Evolutionary conservation across 2,329 filamentous ascomycete species (phyloP), one percentile per base, ranked within the genome.

Genomic region (Penicillium nordicum): DNA sequence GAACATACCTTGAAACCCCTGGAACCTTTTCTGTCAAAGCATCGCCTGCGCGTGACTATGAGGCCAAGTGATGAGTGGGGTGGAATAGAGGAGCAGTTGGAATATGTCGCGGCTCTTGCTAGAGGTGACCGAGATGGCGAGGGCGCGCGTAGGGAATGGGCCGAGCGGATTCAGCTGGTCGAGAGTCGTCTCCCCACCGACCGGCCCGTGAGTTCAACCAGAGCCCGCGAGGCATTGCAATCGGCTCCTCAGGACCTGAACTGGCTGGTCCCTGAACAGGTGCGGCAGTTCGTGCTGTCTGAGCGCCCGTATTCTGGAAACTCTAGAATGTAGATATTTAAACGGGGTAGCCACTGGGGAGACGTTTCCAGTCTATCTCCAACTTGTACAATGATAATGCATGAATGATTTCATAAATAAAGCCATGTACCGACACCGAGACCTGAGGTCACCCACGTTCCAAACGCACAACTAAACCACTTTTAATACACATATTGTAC

Each of bases 21-120:
- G 34, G 70, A 64, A 12, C 71, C 72, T 0, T 76, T 80, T 37
- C 71, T 80, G 29, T 69, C 68, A 3, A 69, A 72, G 43, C 76
- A 80, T 61, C 68, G 74, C 9, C 60, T 80, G 37, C 65, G 77
- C 32, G 78, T 78, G 42, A 78, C 76, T 29, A 67, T 76, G 68
- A 69, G 77, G 37, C 69, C 74, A 42, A 72, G 72, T 55, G 71
- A 74, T 64, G 71, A 71, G 50, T 76, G 76, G 77, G 72, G 73
- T 27, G 58, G 61, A 16, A 57, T 58, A n/a, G 67, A 74, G 23
- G 74, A 76, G 41, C 77, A 79, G 57, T 54, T 70, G 54, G 67
- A 57, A 5, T 79, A 74, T 50, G 45, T 79, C 6, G 56, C 56
- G n/a, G 60, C 68, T 36, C 65, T 79, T 42, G 72, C 72, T 14